Evolutionary conservation across 2,329 filamentous ascomycete species (phyloP).

Genomic region (Verticillium dahliae): DNA sequence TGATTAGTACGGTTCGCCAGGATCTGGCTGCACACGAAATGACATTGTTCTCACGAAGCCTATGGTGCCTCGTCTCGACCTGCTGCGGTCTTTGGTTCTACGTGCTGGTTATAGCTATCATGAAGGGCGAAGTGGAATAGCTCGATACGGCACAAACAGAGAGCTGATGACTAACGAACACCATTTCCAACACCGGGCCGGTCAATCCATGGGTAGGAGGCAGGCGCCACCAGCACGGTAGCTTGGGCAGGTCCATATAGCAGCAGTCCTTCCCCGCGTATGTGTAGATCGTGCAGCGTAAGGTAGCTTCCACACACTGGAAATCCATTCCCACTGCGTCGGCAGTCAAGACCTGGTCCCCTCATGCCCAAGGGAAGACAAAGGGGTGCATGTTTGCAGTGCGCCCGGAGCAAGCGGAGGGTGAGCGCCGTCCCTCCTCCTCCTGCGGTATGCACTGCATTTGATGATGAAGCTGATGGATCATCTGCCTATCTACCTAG

Average conservation of each 20-base stretch:
- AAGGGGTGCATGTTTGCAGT: constrained; percentile 11
- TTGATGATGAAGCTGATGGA: background rate
- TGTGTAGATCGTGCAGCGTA: too few species aligned
- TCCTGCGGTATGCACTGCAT: background rate
- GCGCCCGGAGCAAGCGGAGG: constrained; percentile 8
- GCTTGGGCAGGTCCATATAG: too few species aligned
- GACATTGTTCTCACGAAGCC: background rate
- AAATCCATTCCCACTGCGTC: background rate
- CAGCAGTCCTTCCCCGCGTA: too few species aligned
- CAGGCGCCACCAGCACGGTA: too few species aligned
- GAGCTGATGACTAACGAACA: too few species aligned
- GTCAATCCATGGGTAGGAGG: too few species aligned
- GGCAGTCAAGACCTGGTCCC: background rate
- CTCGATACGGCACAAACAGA: too few species aligned
- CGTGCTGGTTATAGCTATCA: too few species aligned
- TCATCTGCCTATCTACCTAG: background rate
- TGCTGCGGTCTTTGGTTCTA: too few species aligned
- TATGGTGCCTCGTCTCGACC: too few species aligned
- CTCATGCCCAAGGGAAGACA: constrained; percentile 1
- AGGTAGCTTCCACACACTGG: background rate
- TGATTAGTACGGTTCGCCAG: background rate
- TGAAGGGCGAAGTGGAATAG: too few species aligned
- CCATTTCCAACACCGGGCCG: too few species aligned
- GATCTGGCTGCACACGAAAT: background rate
- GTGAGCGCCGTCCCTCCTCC: background rate